phyloP scores from a whole-genome alignment of 345 rosid species.

The Aethionema arabicum region DNA sequence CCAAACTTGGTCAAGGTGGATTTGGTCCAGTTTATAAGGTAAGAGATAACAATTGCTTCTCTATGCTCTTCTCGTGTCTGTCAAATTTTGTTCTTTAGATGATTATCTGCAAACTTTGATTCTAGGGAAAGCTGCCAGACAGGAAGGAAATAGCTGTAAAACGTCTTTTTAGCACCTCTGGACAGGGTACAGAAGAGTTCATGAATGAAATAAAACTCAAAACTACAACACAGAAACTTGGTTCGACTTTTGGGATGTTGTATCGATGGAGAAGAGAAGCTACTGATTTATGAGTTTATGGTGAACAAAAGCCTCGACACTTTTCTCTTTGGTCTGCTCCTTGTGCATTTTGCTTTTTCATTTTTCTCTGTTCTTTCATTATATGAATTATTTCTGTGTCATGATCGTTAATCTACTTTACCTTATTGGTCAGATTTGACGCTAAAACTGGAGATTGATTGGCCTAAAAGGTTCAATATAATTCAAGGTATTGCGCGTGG shows the following conservation, averaged over 20 bases:
- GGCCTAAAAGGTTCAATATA: slow-evolving; percentile 19
- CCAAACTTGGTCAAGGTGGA: slow-evolving; percentile 36
- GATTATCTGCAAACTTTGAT: not conserved
- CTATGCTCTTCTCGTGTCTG: not conserved
- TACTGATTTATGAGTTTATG: slow-evolving; percentile 53
- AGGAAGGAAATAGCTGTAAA: slow-evolving; percentile 45
- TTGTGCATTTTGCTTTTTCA: not conserved
- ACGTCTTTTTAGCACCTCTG: slow-evolving; percentile 41
- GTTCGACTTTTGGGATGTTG: slow-evolving; percentile 55
- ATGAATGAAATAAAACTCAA: slow-evolving; percentile 39
- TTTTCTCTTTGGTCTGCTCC: slow-evolving; percentile 40
- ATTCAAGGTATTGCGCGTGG: slow-evolving; percentile 22
- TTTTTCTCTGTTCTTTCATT: not conserved
- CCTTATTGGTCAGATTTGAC: slow-evolving; percentile 4
- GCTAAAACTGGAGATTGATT: slow-evolving; percentile 21
- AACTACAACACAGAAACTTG: slow-evolving; percentile 64
- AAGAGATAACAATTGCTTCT: not conserved
- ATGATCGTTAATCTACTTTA: not conserved
- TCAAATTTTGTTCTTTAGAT: not conserved
- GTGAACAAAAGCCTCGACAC: slow-evolving; percentile 49
- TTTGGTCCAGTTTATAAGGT: slow-evolving; percentile 39
- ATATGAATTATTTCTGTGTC: not conserved
- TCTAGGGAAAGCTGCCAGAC: slow-evolving; percentile 36
- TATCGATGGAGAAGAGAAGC: slow-evolving; percentile 36
- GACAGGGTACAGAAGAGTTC: slow-evolving; percentile 47